Evolutionary conservation across 2,329 filamentous ascomycete species (phyloP).

Genomic region (Septoria petroselini): DNA sequence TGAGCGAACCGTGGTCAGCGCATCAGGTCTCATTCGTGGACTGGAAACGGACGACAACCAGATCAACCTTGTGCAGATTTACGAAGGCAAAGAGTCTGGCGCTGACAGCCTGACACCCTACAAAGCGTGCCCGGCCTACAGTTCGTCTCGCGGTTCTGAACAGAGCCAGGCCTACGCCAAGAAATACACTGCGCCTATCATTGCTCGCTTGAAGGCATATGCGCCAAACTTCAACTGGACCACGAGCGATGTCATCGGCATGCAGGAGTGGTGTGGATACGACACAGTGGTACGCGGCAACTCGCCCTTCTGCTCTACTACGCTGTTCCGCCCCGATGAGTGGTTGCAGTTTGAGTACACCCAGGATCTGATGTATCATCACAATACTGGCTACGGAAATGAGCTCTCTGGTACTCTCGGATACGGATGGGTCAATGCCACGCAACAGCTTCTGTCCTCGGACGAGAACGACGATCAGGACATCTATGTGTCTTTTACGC

Average conservation of each 20-base stretch:
- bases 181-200: conserved; percentile 59
- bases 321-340: conserved; percentile 60
- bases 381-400: conserved; percentile 65
- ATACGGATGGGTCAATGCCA: conserved; percentile 65
- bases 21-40: conserved; percentile 57
- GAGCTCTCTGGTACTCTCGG: conserved; percentile 57
- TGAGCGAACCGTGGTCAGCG: conserved; percentile 59
- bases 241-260: conserved; percentile 59
- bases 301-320: conserved; percentile 61
- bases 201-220: conserved; percentile 54
- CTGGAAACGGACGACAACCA: conserved; percentile 53
- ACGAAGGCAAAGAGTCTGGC: conserved; percentile 56
- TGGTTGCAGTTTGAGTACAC: conserved; percentile 63
- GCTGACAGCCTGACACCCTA: conserved; percentile 64
- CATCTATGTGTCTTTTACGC: conserved; percentile 66
- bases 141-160: conserved; percentile 55
- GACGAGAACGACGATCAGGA: conserved; percentile 50
- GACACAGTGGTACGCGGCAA: conserved; percentile 65
- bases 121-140: conserved; percentile 62
- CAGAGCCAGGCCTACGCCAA: conserved; percentile 44
- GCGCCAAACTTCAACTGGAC: conserved; percentile 63
- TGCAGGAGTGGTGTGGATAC: conserved; percentile 69
- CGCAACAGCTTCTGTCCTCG: conserved; percentile 51
- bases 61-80: conserved; percentile 55
- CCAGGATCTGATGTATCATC: conserved; percentile 67